Base-by-base conservation (phyloP, 768 basidiomycete genomes). In the Termitomyces eurrhizus region DNA sequence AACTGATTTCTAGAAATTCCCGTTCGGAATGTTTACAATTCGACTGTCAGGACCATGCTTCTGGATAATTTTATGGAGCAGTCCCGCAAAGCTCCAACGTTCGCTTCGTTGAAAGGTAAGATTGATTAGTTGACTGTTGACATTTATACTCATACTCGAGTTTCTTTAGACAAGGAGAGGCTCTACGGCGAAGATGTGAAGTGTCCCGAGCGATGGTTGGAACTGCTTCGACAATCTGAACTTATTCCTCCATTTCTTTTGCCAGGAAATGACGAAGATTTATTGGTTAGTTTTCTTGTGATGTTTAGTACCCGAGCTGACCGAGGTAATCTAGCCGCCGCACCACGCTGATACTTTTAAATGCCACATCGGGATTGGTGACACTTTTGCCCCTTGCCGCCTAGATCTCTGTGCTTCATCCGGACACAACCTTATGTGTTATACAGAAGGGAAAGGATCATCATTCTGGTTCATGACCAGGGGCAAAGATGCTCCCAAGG, bases 401-500 rank as follows among this genome's bases (percentile, higher is more conserved):
- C 93, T 92, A 69, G 92, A 94, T 72, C 79, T 87, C 0, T 94
- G 92, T 65, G 90, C 83, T 2, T 92, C 90, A 5, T 87, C 88
- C 8, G 92, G 92, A 8, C 92, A 93, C 55, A 93, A 93, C 68
- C 75, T 94, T n/a, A 93, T 94, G 92, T 88, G 87, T 67, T 88
- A 89, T 68, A 83, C 92, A 0, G 89, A 91, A 67, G 73, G 84
- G 16, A 78, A 73, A 32, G 90, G 87, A 0, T 88, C 86, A 1
- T 87, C 91, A 1, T 90, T 86, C 67, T 93, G 92, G 92, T 93
- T 93, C 72, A 91, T 94, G 89, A 92, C 92, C 1, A 74, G 79
- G 58, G 79, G 83, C 35, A 77, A 81, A 0, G 82, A 78, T 59
- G 83, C 88, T 13, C 75, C 79, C 11, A 70, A 67, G 7, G 88